Evolutionary conservation across 2,329 filamentous ascomycete species (phyloP).

Genomic region (Calonectria pseudoreteaudii): DNA sequence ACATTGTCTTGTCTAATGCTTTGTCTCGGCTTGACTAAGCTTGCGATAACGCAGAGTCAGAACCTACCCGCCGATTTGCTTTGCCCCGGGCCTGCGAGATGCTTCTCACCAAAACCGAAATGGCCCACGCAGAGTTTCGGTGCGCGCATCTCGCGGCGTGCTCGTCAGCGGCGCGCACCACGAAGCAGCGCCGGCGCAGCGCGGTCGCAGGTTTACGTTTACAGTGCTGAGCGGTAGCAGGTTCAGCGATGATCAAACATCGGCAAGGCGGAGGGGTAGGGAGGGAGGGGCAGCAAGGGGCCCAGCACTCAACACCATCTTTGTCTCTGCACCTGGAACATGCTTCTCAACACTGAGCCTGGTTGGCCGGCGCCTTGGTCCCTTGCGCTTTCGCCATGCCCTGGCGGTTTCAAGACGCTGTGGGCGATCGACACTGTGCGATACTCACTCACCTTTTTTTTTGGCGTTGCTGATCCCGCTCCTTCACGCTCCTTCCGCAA

Average conservation of each 20-base stretch:
- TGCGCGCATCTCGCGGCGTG: neutral
- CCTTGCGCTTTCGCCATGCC: neutral
- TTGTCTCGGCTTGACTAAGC: slow-evolving; percentile 2
- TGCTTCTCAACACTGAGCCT: neutral
- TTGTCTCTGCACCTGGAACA: neutral
- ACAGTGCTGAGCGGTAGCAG: neutral
- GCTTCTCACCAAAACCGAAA: neutral
- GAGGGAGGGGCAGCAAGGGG: neutral
- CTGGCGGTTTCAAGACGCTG: slow-evolving; percentile 11
- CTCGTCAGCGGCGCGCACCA: slow-evolving; percentile 1
- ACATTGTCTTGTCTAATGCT: neutral
- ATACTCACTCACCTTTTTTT: neutral
- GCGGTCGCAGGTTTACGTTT: slow-evolving; percentile 3
- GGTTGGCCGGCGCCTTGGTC: neutral
- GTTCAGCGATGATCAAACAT: slow-evolving; percentile 1
- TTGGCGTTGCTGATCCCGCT: neutral
- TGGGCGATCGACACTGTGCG: neutral
- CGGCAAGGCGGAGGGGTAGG: neutral
- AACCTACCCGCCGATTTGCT: neutral
- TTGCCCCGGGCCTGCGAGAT: neutral
- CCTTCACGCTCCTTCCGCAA: neutral
- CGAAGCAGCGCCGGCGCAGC: neutral
- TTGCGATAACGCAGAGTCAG: neutral
- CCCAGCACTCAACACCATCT: neutral
- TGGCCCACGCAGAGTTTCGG: neutral